These are phyloP conservation scores for Letharia columbiana DNA, from an alignment of 495 filamentous ascomycete species.

Conservation along the genomic window DNA sequence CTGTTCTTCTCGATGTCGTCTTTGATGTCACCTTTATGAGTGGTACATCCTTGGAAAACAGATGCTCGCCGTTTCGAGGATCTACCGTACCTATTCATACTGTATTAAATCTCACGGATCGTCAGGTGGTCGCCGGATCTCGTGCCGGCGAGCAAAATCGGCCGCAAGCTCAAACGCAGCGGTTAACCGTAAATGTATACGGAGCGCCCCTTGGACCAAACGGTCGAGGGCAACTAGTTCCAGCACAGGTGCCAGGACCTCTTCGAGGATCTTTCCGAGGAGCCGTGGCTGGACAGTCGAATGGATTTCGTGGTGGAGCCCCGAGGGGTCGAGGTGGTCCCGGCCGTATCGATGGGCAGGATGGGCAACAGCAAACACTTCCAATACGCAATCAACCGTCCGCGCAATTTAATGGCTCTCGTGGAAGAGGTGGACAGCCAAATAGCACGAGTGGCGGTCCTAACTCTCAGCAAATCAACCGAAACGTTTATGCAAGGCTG, in stretches of 20 bases:
- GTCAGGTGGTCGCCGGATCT: conserved; percentile 68
- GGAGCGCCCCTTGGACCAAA: conserved; percentile 45
- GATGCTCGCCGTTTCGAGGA: conserved; percentile 92
- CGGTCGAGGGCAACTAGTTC: conserved; percentile 54
- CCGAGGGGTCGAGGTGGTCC: conserved; percentile 36
- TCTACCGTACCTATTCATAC: conserved; percentile 78
- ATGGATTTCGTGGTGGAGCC: conserved; percentile 32
- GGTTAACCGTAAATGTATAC: conserved; percentile 54
- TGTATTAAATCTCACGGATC: conserved; percentile 77
- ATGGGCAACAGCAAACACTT: conserved; percentile 25
- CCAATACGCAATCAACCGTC: conserved; percentile 31
- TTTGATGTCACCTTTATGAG: conserved; percentile 96
- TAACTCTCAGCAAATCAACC: conserved; percentile 28
- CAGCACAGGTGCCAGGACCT: conserved; percentile 59
- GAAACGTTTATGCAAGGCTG: conserved; percentile 45
- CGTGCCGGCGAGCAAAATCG: conserved; percentile 59
- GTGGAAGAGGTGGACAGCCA: conserved; percentile 28
- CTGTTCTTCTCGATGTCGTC: conserved; percentile 78
- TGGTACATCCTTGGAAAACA: conserved; percentile 76
- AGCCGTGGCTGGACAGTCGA: conserved; percentile 42
- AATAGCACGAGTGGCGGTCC: conserved; percentile 30
- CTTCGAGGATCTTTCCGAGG: conserved; percentile 65
- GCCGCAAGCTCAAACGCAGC: conserved; percentile 38
- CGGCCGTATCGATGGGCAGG: conserved; percentile 32
- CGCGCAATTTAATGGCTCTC: conserved; percentile 16